A percentile compares a stretch with the other conserved stretches of the same genome.
Evolutionary conservation across 257 asterid genomes (phyloP).

Genomic region (Verbena officinalis): DNA sequence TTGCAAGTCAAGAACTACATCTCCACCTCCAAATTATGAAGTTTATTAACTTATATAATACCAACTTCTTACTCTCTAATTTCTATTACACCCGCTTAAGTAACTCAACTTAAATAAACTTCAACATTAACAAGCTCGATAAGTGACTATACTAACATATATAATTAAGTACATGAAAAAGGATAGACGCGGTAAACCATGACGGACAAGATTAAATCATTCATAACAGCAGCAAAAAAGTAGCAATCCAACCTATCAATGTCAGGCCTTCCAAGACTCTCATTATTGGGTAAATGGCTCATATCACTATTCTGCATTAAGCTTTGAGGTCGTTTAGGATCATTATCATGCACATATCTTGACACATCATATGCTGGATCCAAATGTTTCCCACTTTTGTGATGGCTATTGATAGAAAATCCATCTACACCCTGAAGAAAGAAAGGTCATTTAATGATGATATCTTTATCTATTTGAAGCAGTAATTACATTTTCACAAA

Average conservation of each 20-base stretch:
- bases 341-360: slow-evolving; percentile 55
- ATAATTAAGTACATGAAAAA: slow-evolving; percentile 5
- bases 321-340: slow-evolving; percentile 38
- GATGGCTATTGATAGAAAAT: slow-evolving; percentile 43
- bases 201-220: slow-evolving; percentile 15
- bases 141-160: no score
- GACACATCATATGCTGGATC: slow-evolving; percentile 44
- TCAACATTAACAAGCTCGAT: slow-evolving; percentile 6
- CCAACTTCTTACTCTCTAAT: background rate
- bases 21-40: slow-evolving; percentile 2
- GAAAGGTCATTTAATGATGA: slow-evolving; percentile 21
- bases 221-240: slow-evolving; percentile 16
- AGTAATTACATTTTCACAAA: no score
- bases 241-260: slow-evolving; percentile 56
- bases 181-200: background rate
- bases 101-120: background rate
- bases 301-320: slow-evolving; percentile 43
- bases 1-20: background rate
- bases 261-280: slow-evolving; percentile 41
- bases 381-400: slow-evolving; percentile 48
- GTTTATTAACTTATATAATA: background rate
- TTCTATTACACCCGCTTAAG: background rate
- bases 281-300: slow-evolving; percentile 38
- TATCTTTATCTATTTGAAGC: background rate
- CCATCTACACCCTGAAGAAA: slow-evolving; percentile 56